Percentiles rank a stretch among this genome's conserved stretches.
Evolutionary conservation across 2,329 filamentous ascomycete genomes (phyloP).

Genomic region (Colletotrichum tabaci): DNA sequence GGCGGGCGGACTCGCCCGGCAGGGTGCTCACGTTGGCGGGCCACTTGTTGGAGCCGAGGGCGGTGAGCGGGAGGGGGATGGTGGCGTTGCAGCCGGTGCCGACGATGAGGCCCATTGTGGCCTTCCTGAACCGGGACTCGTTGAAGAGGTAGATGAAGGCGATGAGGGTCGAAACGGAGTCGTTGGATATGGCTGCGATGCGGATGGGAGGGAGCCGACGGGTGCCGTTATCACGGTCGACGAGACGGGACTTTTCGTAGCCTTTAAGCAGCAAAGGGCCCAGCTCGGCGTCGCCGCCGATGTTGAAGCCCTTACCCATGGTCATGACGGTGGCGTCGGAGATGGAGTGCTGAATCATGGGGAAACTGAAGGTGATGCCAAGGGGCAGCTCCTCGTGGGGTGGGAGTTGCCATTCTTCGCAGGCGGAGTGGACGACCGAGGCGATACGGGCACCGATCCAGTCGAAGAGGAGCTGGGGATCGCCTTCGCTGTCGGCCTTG

Average conservation of each 20-base stretch:
- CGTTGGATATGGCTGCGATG: conserved; percentile 85
- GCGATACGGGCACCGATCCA: conserved; percentile 87
- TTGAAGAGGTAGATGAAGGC: conserved; percentile 82
- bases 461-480: conserved; percentile 81
- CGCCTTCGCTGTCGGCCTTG: conserved; percentile 71
- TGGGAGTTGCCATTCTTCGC: conserved; percentile 58
- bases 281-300: conserved; percentile 73
- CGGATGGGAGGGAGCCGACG: conserved; percentile 73
- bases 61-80: conserved; percentile 76
- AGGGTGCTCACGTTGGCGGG: conserved; percentile 65
- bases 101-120: conserved; percentile 85
- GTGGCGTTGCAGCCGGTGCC: conserved; percentile 88
- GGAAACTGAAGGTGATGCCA: conserved; percentile 80
- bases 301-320: conserved; percentile 80
- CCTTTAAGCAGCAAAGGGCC: conserved; percentile 71
- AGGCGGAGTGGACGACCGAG: conserved; percentile 75
- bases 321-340: conserved; percentile 75
- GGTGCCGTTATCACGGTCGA: neutral
- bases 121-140: conserved; percentile 72
- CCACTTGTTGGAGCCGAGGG: conserved; percentile 75
- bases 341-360: conserved; percentile 75
- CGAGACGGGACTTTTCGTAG: conserved; percentile 66
- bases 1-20: conserved; percentile 60
- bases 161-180: conserved; percentile 84
- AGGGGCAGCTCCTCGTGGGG: conserved; percentile 67